phyloP scores from a whole-genome alignment of 2,329 filamentous ascomycete genomes.

The Fusarium tricinctum region DNA sequence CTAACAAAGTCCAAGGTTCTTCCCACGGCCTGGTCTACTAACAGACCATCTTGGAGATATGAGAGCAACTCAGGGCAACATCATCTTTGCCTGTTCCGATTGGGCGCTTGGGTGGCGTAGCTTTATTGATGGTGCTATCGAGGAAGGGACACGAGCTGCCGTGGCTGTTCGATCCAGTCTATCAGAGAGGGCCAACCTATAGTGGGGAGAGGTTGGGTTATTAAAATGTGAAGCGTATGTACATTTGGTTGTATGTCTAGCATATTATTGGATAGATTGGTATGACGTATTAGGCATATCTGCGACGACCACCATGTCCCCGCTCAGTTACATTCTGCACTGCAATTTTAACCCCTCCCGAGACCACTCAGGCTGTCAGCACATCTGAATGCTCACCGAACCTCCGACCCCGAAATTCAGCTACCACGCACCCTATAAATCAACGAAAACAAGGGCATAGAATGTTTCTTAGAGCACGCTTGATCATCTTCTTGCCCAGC shows the following conservation, averaged over 20 bases:
- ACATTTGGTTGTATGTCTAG: background rate
- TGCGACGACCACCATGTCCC: too few species aligned
- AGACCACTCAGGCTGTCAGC: background rate
- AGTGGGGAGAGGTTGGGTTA: background rate
- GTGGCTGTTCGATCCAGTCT: slow-evolving; percentile 22
- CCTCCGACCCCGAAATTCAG: too few species aligned
- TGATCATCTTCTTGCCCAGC: slow-evolving; percentile 12
- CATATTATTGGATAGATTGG: background rate
- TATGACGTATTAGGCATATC: too few species aligned
- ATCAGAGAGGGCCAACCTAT: slow-evolving; percentile 15
- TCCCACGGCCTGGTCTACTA: slow-evolving; percentile 55
- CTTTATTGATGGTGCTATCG: slow-evolving; percentile 65
- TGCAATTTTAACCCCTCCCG: too few species aligned
- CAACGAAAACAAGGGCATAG: slow-evolving; percentile 11
- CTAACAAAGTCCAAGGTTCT: slow-evolving; percentile 51
- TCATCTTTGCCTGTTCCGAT: slow-evolving; percentile 63
- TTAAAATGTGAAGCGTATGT: background rate
- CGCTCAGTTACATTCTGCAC: too few species aligned
- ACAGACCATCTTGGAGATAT: slow-evolving; percentile 58
- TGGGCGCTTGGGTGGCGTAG: slow-evolving; percentile 65
- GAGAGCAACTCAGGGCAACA: slow-evolving; percentile 58
- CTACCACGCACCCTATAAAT: accelerated
- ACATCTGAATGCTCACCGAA: background rate
- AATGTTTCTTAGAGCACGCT: slow-evolving; percentile 3
- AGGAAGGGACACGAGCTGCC: slow-evolving; percentile 57